Conservation (phyloP, 106 monocot genomes). For the Allium cepa region DNA sequence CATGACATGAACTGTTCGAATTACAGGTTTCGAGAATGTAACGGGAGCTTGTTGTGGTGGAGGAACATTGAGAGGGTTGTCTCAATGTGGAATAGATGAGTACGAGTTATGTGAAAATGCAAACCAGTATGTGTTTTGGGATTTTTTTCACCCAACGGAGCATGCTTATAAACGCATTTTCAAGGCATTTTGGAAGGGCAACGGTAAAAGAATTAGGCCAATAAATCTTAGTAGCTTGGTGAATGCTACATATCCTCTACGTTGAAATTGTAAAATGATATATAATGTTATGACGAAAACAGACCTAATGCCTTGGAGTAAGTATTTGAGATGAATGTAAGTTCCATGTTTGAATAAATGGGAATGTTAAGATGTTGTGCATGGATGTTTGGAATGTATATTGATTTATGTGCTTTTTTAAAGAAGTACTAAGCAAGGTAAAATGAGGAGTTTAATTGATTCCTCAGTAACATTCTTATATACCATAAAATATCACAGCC, state of each 20-base stretch:
- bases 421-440: no score
- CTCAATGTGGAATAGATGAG: constrained; percentile 6
- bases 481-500: no score
- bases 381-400: no score
- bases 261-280: background rate
- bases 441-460: no score
- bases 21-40: constrained; percentile 11
- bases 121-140: constrained; percentile 11
- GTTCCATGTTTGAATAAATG: background rate
- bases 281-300: background rate
- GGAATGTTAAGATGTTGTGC: no score
- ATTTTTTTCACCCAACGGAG: constrained; percentile 15
- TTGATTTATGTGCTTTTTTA: no score
- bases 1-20: background rate
- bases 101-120: constrained; percentile 10
- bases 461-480: no score
- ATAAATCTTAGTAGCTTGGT: constrained; percentile 1
- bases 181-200: constrained; percentile 18
- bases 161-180: constrained; percentile 16
- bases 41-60: constrained; percentile 14
- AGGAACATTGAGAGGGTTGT: constrained; percentile 7
- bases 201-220: background rate
- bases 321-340: background rate
- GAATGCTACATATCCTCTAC: background rate
- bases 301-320: background rate